Evolutionary conservation across 345 rosid species (phyloP).

Genomic region (Linum lewisii): DNA sequence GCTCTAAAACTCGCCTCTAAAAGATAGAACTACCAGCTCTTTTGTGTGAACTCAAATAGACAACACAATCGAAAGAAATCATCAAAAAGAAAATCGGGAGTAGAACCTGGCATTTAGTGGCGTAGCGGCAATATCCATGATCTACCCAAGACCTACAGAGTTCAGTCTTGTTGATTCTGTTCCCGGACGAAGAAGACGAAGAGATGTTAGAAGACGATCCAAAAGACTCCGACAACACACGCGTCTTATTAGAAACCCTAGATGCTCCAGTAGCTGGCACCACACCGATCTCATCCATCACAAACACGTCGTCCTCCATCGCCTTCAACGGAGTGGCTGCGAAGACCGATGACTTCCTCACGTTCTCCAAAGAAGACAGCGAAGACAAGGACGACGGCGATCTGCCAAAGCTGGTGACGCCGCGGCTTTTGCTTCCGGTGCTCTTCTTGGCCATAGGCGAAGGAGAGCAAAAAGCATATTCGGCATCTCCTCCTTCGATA

Average conservation of each 20-base stretch:
- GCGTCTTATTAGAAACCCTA: conserved; percentile 10
- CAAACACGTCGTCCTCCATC: conserved; percentile 39
- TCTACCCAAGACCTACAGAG: conserved; percentile 27
- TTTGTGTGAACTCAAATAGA: too few species aligned
- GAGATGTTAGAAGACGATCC: conserved; percentile 12
- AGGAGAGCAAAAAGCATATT: background rate
- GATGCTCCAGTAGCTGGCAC: conserved; percentile 14
- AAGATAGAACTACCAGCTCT: background rate
- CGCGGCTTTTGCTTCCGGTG: background rate
- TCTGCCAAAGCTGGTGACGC: conserved; percentile 9
- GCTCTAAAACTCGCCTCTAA: background rate
- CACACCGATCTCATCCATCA: conserved; percentile 56
- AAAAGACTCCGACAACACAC: conserved; percentile 5
- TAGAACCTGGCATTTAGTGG: conserved; percentile 36
- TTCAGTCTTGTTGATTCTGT: conserved; percentile 15
- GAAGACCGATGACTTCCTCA: background rate
- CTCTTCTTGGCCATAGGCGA: background rate
- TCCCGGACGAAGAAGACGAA: conserved; percentile 7
- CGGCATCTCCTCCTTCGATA: background rate
- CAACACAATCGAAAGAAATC: conserved; percentile 1
- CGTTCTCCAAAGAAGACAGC: conserved; percentile 9
- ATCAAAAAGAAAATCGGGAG: background rate
- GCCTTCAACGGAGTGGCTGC: background rate
- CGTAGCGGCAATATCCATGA: conserved; percentile 27
- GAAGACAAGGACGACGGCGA: conserved; percentile 29